These are phyloP conservation scores for Drechslera avenae DNA, from an alignment of 2,329 filamentous ascomycete genomes.

Conservation along the genomic window DNA sequence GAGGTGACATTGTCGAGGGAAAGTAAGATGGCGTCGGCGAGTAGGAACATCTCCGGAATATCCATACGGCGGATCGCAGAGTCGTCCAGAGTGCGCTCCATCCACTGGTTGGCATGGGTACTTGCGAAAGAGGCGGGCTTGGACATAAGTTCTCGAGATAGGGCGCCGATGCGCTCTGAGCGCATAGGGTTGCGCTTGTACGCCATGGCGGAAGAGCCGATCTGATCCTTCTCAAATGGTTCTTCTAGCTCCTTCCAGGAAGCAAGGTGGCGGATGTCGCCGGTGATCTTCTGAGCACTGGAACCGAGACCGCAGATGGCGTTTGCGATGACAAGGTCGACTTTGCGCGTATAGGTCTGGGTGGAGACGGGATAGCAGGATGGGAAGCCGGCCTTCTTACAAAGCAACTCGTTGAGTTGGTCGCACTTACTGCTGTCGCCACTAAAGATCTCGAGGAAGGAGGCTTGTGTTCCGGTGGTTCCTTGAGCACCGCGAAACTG, in stretches of 20 bases:
- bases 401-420: slow-evolving; percentile 66
- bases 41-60: slow-evolving; percentile 56
- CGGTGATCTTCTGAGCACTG: slow-evolving; percentile 75
- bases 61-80: slow-evolving; percentile 67
- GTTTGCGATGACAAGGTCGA: slow-evolving; percentile 80
- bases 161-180: slow-evolving; percentile 64
- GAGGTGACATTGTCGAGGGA: slow-evolving; percentile 75
- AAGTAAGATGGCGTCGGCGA: slow-evolving; percentile 64
- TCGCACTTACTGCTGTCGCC: slow-evolving; percentile 65
- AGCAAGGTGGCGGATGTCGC: slow-evolving; percentile 75
- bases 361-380: slow-evolving; percentile 68
- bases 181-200: slow-evolving; percentile 69
- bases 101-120: slow-evolving; percentile 77
- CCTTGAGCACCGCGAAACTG: slow-evolving; percentile 69
- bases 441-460: slow-evolving; percentile 73
- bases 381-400: slow-evolving; percentile 68
- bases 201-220: slow-evolving; percentile 56
- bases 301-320: slow-evolving; percentile 79
- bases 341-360: slow-evolving; percentile 79
- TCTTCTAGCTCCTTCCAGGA: slow-evolving; percentile 84
- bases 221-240: slow-evolving; percentile 77
- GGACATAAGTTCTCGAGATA: slow-evolving; percentile 62
- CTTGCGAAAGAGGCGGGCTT: slow-evolving; percentile 59
- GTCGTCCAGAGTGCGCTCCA: slow-evolving; percentile 80
- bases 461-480: slow-evolving; percentile 61